Conservation (phyloP, 1,284 basidiomycete genomes). For the Trametes hirsuta region DNA sequence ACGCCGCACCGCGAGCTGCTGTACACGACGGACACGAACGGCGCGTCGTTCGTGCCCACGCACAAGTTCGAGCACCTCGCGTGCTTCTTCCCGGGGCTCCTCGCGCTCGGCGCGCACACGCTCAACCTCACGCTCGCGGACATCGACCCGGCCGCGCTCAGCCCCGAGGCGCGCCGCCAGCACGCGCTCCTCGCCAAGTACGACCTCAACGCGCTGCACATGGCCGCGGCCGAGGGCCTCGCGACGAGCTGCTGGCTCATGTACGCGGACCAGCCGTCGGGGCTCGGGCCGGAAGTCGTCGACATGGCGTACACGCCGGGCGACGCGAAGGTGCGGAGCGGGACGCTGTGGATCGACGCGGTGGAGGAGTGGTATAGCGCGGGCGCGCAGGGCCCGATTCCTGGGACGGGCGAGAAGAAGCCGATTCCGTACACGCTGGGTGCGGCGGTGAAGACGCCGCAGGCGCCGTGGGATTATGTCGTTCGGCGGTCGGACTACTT, state of each 20-base stretch:
- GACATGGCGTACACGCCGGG: constrained; percentile 38
- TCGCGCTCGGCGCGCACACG: constrained; percentile 70
- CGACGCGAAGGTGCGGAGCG: constrained; percentile 47
- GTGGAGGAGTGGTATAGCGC: not conserved
- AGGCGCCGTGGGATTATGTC: constrained; percentile 34
- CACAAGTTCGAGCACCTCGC: constrained; percentile 75
- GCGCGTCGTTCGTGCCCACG: constrained; percentile 37
- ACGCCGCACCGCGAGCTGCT: constrained; percentile 66
- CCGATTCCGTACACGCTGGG: constrained; percentile 27
- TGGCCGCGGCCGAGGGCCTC: constrained; percentile 69
- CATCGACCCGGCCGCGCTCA: constrained; percentile 46
- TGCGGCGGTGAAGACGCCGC: constrained; percentile 29
- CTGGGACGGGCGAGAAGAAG: constrained; percentile 52
- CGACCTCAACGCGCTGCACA: constrained; percentile 55
- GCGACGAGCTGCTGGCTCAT: constrained; percentile 67
- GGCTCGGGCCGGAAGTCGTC: constrained; percentile 64
- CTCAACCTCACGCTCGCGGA: constrained; percentile 61
- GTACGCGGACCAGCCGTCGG: constrained; percentile 65
- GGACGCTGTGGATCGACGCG: constrained; percentile 17
- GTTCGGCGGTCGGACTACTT: constrained; percentile 50
- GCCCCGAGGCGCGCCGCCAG: constrained; percentile 27
- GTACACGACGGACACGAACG: constrained; percentile 44
- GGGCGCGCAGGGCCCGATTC: constrained; percentile 48
- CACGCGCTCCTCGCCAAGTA: constrained; percentile 34
- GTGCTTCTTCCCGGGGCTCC: constrained; percentile 79